phyloP scores from a whole-genome alignment of 2,329 filamentous ascomycete genomes.

The Pyrenophora graminea region DNA sequence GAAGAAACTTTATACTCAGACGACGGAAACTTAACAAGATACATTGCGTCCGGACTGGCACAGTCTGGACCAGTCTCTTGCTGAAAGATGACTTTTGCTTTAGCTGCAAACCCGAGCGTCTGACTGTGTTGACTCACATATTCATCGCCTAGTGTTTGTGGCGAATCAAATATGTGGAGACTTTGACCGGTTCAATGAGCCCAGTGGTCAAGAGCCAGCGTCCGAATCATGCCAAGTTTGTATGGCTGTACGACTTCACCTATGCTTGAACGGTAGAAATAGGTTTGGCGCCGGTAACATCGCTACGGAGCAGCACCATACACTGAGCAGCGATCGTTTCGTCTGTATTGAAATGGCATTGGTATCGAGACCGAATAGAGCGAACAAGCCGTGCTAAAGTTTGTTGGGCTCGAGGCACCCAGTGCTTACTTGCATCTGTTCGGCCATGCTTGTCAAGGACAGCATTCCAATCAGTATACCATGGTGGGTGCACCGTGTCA shows the following conservation, averaged over 20 bases:
- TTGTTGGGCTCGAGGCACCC: background rate
- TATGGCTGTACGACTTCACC: constrained; percentile 1
- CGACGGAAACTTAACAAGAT: background rate
- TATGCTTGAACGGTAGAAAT: background rate
- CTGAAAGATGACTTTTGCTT: background rate
- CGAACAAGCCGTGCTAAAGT: background rate
- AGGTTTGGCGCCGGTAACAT: background rate
- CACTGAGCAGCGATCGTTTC: background rate
- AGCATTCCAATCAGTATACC: background rate
- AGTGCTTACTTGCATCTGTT: background rate
- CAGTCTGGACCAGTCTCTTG: background rate
- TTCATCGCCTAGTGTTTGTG: background rate
- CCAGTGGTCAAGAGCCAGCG: background rate
- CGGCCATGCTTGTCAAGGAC: background rate
- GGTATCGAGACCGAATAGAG: background rate
- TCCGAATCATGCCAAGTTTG: background rate
- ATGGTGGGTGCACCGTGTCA: background rate
- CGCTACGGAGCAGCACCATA: background rate
- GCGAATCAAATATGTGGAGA: background rate
- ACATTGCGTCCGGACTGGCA: background rate
- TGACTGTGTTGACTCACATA: background rate
- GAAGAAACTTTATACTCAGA: background rate
- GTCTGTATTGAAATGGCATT: background rate
- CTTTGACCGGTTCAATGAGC: background rate
- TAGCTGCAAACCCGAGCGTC: background rate